Conservation (phyloP, 208 protist genomes). For the Crithidia bombi region DNA sequence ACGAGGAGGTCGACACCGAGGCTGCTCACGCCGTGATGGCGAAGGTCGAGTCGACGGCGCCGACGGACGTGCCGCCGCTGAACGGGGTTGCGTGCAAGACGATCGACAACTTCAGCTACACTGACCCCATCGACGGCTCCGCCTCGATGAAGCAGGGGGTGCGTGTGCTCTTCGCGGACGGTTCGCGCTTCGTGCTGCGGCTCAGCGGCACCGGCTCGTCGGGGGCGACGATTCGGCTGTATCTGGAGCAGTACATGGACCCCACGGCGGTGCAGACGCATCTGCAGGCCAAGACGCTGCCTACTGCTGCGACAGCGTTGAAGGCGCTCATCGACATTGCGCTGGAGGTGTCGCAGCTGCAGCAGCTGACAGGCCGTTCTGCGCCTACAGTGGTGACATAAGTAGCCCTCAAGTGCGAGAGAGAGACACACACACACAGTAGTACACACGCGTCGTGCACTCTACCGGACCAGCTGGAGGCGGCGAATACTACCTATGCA, state of each 20-base stretch:
- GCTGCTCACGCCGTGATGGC: constrained; percentile 90
- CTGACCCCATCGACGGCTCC: constrained; percentile 94
- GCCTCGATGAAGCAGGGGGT: constrained; percentile 93
- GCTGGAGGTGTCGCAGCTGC: constrained; percentile 83
- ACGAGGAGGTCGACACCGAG: constrained; percentile 93
- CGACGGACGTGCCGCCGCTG: constrained; percentile 51
- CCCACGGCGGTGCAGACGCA: constrained; percentile 49
- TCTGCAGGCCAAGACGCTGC: constrained; percentile 45
- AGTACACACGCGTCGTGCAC: no score
- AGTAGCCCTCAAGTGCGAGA: constrained; percentile 1
- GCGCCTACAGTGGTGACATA: constrained; percentile 97
- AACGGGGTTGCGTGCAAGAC: constrained; percentile 46
- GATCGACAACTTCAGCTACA: constrained; percentile 97
- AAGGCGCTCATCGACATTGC: constrained; percentile 87
- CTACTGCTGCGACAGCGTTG: constrained; percentile 62
- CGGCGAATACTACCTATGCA: no score
- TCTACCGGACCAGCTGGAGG: no score
- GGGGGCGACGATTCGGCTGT: constrained; percentile 97
- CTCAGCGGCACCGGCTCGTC: constrained; percentile 95
- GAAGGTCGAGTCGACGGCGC: constrained; percentile 35
- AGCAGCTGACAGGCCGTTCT: constrained; percentile 89
- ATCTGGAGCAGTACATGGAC: constrained; percentile 96
- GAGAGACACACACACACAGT: no score
- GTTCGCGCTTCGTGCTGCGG: constrained; percentile 96
- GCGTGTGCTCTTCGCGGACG: constrained; percentile 95